A percentile compares a stretch with the other conserved stretches of the same genome.
phyloP scores from a whole-genome alignment of 1,139 yeast genomes.

The Spathaspora sp. region DNA sequence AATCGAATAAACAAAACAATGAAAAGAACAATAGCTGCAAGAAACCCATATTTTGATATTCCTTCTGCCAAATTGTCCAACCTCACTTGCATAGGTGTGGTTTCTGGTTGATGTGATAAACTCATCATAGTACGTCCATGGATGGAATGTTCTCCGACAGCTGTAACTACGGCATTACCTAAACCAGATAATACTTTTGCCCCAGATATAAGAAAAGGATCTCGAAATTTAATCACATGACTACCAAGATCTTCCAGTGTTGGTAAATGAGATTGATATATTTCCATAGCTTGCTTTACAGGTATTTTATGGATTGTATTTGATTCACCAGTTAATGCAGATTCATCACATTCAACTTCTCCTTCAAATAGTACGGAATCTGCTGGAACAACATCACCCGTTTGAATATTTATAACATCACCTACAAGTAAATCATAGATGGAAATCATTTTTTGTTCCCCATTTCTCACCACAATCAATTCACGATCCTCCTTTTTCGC shows the following conservation, averaged over 20 bases:
- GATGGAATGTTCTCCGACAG: slow-evolving; percentile 85
- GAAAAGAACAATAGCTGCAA: slow-evolving; percentile 79
- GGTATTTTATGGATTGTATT: slow-evolving; percentile 71
- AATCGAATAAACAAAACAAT: slow-evolving; percentile 77
- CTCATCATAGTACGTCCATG: slow-evolving; percentile 91
- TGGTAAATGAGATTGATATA: slow-evolving; percentile 27
- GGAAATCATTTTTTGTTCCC: slow-evolving; percentile 65
- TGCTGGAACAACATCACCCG: slow-evolving; percentile 93
- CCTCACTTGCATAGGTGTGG: slow-evolving; percentile 86
- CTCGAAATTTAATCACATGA: slow-evolving; percentile 45
- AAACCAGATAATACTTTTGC: slow-evolving; percentile 82
- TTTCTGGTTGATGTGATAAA: slow-evolving; percentile 69
- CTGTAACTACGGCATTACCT: slow-evolving; percentile 83
- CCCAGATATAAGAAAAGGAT: slow-evolving; percentile 90
- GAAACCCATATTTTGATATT: slow-evolving; percentile 87
- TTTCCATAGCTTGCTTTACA: slow-evolving; percentile 46
- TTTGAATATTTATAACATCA: slow-evolving; percentile 76
- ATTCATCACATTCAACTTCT: slow-evolving; percentile 85
- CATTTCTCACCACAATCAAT: slow-evolving; percentile 73
- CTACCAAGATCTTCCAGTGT: slow-evolving; percentile 53
- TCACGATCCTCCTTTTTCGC: slow-evolving; percentile 84
- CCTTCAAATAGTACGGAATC: slow-evolving; percentile 82
- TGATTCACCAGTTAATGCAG: slow-evolving; percentile 92
- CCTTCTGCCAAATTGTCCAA: slow-evolving; percentile 84
- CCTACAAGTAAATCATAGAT: slow-evolving; percentile 83